These are phyloP conservation scores for Bruguiera sexangula DNA, from an alignment of 345 rosid species.

Conservation along the genomic window DNA sequence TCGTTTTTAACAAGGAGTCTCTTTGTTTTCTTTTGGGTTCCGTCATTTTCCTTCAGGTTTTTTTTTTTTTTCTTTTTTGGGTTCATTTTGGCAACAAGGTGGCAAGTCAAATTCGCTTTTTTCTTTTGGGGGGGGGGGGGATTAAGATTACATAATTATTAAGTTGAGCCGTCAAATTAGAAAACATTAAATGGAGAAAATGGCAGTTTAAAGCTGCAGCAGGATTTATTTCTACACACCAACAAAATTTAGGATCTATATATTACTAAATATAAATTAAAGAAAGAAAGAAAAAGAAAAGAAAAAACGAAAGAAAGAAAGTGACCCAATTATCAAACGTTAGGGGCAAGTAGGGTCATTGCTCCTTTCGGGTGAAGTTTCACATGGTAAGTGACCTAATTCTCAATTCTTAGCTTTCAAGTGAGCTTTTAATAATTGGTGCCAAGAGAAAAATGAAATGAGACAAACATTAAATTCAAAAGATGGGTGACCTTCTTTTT, in stretches of 20 bases:
- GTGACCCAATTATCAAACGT: neutral
- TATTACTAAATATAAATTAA: neutral
- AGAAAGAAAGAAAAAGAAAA: neutral
- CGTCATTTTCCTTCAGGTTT: too few relatives aligned
- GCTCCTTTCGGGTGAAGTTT: conserved; percentile 6
- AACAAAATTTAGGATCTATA: neutral
- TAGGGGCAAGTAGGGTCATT: conserved; percentile 1
- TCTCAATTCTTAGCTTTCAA: conserved; percentile 41
- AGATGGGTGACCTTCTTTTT: neutral
- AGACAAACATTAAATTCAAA: neutral
- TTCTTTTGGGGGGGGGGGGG: too few relatives aligned
- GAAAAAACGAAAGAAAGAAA: neutral
- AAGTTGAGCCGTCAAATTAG: neutral
- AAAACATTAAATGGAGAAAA: too few relatives aligned
- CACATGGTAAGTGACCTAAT: conserved; percentile 33
- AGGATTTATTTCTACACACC: too few relatives aligned
- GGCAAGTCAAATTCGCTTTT: neutral
- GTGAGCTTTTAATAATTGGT: conserved; percentile 13
- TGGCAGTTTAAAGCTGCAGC: too few relatives aligned
- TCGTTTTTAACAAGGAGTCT: too few relatives aligned
- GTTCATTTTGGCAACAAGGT: neutral
- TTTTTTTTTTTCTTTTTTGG: too few relatives aligned
- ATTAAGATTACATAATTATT: neutral
- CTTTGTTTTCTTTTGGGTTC: too few relatives aligned
- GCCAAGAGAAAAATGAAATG: neutral